phyloP scores from a whole-genome alignment of 306 rosid species.

The Cicer judaicum region DNA sequence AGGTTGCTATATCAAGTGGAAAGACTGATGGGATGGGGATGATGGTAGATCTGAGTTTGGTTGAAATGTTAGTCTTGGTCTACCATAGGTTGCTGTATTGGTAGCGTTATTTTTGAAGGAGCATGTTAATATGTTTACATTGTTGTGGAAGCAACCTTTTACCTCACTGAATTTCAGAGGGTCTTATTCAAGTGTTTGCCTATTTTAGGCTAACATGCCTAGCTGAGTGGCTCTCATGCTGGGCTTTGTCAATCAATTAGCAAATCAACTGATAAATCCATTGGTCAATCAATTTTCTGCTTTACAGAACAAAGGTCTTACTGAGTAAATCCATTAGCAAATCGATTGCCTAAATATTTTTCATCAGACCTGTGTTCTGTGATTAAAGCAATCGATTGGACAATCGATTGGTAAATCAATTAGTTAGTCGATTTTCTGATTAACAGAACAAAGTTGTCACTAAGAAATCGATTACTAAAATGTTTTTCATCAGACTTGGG shows the following conservation, averaged over 20 bases:
- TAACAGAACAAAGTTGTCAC: too few relatives aligned
- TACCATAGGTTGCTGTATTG: conserved; percentile 2
- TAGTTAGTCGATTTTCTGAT: too few relatives aligned
- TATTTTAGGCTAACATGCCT: conserved; percentile 51
- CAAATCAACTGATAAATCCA: too few relatives aligned
- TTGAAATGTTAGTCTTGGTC: conserved; percentile 22
- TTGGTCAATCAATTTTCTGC: too few relatives aligned
- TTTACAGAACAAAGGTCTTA: too few relatives aligned
- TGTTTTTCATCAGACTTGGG: too few relatives aligned
- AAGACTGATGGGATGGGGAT: neutral
- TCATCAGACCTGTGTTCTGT: too few relatives aligned
- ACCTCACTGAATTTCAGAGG: conserved; percentile 31
- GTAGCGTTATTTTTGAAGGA: neutral
- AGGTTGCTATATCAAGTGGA: conserved; percentile 3
- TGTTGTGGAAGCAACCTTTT: conserved; percentile 35
- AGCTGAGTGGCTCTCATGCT: conserved; percentile 45
- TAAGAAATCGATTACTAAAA: too few relatives aligned
- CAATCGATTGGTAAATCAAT: too few relatives aligned
- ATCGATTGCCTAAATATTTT: too few relatives aligned
- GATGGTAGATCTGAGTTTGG: neutral
- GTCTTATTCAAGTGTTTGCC: conserved; percentile 49
- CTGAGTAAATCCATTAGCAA: too few relatives aligned
- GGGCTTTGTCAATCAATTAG: conserved; percentile 46
- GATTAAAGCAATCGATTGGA: too few relatives aligned
- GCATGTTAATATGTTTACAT: neutral